phyloP scores from a whole-genome alignment of 192 early-diverging fungal species.

The Backusella mclennaniae region DNA sequence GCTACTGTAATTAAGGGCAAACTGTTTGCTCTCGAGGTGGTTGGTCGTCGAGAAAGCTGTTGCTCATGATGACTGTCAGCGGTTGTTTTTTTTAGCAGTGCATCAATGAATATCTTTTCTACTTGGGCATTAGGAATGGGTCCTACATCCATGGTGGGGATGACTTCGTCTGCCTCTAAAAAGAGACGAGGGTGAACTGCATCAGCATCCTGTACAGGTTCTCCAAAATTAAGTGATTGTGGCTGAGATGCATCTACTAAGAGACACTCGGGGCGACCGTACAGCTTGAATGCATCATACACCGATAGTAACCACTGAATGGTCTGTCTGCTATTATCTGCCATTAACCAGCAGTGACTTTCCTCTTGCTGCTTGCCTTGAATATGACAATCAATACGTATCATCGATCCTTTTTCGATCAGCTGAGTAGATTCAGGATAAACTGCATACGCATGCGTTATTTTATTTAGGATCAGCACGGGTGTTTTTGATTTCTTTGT shows the following conservation, averaged over 20 bases:
- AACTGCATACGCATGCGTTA: slow-evolving; percentile 54
- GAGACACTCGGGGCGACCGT: slow-evolving; percentile 38
- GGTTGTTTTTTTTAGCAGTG: slow-evolving; percentile 19
- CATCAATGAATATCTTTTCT: slow-evolving; percentile 8
- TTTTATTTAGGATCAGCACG: slow-evolving; percentile 44
- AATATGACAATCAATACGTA: slow-evolving; percentile 38
- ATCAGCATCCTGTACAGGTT: slow-evolving; percentile 13
- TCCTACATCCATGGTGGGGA: slow-evolving; percentile 14
- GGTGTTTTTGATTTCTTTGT: slow-evolving; percentile 51
- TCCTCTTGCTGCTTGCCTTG: neutral
- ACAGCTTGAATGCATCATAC: slow-evolving; percentile 42
- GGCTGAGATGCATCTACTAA: slow-evolving; percentile 23
- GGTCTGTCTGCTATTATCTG: slow-evolving; percentile 30
- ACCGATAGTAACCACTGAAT: slow-evolving; percentile 36
- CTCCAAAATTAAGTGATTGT: slow-evolving; percentile 31
- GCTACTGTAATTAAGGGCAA: slow-evolving; percentile 24
- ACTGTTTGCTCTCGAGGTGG: slow-evolving; percentile 22
- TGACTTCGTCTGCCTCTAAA: slow-evolving; percentile 18
- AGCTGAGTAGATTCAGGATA: slow-evolving; percentile 45
- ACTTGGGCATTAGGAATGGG: neutral
- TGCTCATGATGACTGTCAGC: neutral
- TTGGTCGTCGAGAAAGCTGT: neutral
- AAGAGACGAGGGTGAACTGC: slow-evolving; percentile 19
- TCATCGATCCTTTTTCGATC: slow-evolving; percentile 35
- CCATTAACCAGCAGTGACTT: slow-evolving; percentile 29